Evolutionary conservation across 1,284 basidiomycete species (phyloP), one percentile per base, ranked within the genome.

Genomic region (Rhodotorula sp.): DNA sequence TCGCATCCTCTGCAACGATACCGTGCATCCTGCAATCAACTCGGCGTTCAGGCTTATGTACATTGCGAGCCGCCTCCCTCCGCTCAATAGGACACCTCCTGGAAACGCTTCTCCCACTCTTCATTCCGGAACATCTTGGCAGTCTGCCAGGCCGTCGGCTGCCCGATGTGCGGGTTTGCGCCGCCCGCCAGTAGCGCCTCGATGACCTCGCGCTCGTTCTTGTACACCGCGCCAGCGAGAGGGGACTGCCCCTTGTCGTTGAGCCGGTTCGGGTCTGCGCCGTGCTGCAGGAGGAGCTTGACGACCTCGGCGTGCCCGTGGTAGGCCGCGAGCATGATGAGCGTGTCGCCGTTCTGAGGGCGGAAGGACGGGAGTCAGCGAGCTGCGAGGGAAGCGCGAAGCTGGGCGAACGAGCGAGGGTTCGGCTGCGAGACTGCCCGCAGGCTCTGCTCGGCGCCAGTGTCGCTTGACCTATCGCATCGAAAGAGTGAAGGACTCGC

Each of bases 201-300:
- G 0, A 91, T 88, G 53, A 93, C 85, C 21, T 12, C 87, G 66
- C 87, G 85, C 77, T 84, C 81, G 7, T 83, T 84, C 78, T 94
- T 94, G 84, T 92, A 94, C 3, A 93, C 88, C 0, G 90, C 91
- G 6, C 91, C 92, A 2, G 91, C 89, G 15, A 94, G 81, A 41
- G 90, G 88, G n/a, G 89, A 89, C 79, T 94, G 92, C 0, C 87
- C 88, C 8, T 86, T 84, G 73, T 90, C 90, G 80, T 94, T 94
- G 50, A 88, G 79, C 32, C 87, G 85, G 75, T 93, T 88, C 0
- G 87, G 85, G 80, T 92, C 89, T 51, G 87, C 90, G 1, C 87
- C 86, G 39, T 85, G 84, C 12, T 80, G 75, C 53, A 91, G 79
- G 36, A 92, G 84, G 15, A 83, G 83, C 54, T 82, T 81, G 0